phyloP scores from a whole-genome alignment of 192 early-diverging fungal species.

The Coemansia sp. region DNA sequence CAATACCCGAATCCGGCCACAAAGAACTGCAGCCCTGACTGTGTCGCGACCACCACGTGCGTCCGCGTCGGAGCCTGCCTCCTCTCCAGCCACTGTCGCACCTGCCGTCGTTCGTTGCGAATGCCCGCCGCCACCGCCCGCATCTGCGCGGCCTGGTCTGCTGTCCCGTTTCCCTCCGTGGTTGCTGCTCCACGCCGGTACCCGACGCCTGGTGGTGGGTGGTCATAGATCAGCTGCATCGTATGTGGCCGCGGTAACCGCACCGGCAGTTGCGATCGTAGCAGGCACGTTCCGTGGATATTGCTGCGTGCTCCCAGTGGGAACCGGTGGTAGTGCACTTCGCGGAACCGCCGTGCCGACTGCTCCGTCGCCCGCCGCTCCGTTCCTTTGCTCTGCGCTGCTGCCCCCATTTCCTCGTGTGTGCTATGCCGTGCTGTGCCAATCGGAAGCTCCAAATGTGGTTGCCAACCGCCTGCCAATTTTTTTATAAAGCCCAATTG shows the following conservation, averaged over 20 bases:
- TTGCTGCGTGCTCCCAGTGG: conserved; percentile 50
- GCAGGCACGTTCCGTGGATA: conserved; percentile 42
- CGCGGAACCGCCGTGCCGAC: conserved; percentile 46
- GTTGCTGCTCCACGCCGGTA: conserved; percentile 22
- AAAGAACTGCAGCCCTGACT: conserved; percentile 43
- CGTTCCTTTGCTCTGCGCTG: background rate
- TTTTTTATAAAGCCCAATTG: background rate
- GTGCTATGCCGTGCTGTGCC: background rate
- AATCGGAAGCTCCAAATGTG: background rate
- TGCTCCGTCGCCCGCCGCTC: conserved; percentile 12
- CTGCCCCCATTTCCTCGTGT: background rate
- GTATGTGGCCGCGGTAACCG: conserved; percentile 51
- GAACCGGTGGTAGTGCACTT: conserved; percentile 52
- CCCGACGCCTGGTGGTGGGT: conserved; percentile 50
- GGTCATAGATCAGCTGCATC: conserved; percentile 46
- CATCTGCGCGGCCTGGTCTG: conserved; percentile 6
- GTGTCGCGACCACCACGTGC: conserved; percentile 49
- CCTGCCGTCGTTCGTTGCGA: conserved; percentile 25
- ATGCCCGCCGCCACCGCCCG: conserved; percentile 17
- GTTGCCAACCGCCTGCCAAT: background rate
- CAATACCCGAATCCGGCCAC: conserved; percentile 54
- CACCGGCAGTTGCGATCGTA: conserved; percentile 46
- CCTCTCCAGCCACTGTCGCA: conserved; percentile 25
- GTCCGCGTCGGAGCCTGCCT: conserved; percentile 27
- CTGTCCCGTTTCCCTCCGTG: conserved; percentile 3